Evolutionary conservation across 768 basidiomycete genomes (phyloP).

Genomic region (Epithele typhae): DNA sequence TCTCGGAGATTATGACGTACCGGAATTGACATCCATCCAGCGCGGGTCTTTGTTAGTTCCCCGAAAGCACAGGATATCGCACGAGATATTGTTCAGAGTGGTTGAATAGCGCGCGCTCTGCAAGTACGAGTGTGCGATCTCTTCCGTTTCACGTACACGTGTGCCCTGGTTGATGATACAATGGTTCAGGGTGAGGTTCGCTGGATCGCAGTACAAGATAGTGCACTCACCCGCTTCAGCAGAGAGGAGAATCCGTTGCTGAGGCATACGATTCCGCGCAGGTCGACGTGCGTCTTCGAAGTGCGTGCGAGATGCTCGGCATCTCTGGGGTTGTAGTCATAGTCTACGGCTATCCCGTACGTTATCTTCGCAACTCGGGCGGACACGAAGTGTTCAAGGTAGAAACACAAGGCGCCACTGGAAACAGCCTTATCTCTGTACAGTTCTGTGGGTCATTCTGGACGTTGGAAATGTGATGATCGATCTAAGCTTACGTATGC

Average conservation of each 20-base stretch:
- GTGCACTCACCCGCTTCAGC: conserved; percentile 8
- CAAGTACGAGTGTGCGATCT: background rate
- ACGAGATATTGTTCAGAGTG: conserved; percentile 18
- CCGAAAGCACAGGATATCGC: conserved; percentile 28
- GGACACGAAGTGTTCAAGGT: conserved; percentile 44
- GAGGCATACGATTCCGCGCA: too few species aligned
- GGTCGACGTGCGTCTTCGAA: too few species aligned
- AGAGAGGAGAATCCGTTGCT: too few species aligned
- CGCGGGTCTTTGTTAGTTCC: conserved; percentile 23
- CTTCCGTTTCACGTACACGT: background rate
- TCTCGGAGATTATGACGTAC: too few species aligned
- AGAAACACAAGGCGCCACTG: conserved; percentile 42
- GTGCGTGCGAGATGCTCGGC: conserved; percentile 3
- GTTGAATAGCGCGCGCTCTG: background rate
- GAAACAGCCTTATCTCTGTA: conserved; percentile 48
- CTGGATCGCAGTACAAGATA: too few species aligned
- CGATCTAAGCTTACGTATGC: conserved; percentile 49
- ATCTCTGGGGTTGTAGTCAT: conserved; percentile 2
- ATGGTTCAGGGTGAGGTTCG: too few species aligned
- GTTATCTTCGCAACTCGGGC: conserved; percentile 44
- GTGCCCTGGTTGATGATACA: background rate
- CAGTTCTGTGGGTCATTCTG: conserved; percentile 6
- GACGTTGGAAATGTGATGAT: too few species aligned
- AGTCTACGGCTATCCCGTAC: conserved; percentile 40
- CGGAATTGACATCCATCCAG: conserved; percentile 33